These are phyloP conservation scores for Simmondsia chinensis DNA, from an alignment of 148 eudicot species.

Conservation along the genomic window DNA sequence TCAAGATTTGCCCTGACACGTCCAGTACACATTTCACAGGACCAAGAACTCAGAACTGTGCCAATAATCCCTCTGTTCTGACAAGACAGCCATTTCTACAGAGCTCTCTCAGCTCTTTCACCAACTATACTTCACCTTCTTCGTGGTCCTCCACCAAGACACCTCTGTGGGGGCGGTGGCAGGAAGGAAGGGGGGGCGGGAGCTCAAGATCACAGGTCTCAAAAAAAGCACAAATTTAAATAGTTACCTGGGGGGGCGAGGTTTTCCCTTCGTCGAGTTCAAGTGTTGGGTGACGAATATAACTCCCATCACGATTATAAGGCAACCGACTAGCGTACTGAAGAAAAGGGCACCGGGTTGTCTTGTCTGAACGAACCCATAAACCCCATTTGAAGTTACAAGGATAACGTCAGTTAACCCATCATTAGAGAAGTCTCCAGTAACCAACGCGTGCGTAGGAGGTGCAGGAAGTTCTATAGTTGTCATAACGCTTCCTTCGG, in stretches of 20 bases:
- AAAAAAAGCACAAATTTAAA: too few species aligned
- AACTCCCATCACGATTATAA: slow-evolving; percentile 89
- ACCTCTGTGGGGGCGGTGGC: too few species aligned
- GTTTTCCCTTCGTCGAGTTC: slow-evolving; percentile 69
- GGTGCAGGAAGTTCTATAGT: slow-evolving; percentile 80
- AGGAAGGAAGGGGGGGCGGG: too few species aligned
- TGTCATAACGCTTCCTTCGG: slow-evolving; percentile 64
- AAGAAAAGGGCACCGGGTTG: slow-evolving; percentile 99
- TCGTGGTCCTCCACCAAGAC: too few species aligned
- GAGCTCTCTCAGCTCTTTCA: too few species aligned
- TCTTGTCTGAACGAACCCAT: slow-evolving; percentile 94
- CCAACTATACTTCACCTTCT: too few species aligned
- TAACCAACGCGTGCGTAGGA: slow-evolving; percentile 75
- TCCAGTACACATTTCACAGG: too few species aligned
- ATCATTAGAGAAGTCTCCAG: slow-evolving; percentile 89
- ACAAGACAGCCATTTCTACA: too few species aligned
- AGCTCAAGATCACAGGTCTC: too few species aligned
- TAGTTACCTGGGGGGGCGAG: slow-evolving; percentile 51
- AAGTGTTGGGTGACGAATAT: slow-evolving; percentile 83
- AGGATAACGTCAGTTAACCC: slow-evolving; percentile 80
- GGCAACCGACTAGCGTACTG: slow-evolving; percentile 95
- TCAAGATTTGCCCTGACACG: too few species aligned
- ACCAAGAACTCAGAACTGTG: too few species aligned
- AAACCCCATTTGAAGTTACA: slow-evolving; percentile 74
- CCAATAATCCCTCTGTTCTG: too few species aligned